Conservation (phyloP, 2,329 filamentous ascomycete genomes). For the Ophiognomonia clavigignenti-juglandacearum region DNA sequence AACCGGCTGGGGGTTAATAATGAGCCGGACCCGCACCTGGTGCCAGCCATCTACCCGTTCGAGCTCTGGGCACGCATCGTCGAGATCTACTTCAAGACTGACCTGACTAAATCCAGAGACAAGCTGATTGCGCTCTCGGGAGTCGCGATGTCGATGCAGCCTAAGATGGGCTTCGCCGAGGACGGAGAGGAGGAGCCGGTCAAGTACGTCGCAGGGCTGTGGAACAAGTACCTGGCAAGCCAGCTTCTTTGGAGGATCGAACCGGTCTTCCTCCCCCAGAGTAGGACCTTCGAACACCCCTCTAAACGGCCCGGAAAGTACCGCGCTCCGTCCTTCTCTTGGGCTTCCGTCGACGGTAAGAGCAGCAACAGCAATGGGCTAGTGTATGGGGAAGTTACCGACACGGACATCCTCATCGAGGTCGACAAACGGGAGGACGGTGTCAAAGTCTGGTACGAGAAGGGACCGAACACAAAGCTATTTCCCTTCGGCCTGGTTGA, state of each 20-base stretch:
- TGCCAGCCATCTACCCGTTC: neutral
- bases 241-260: slow-evolving; percentile 10
- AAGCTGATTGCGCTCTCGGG: slow-evolving; percentile 13
- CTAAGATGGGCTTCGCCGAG: neutral
- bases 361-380: neutral
- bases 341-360: slow-evolving; percentile 8
- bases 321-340: slow-evolving; percentile 7
- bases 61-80: slow-evolving; percentile 6
- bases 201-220: slow-evolving; percentile 2
- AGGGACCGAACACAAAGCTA: no score
- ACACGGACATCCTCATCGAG: neutral
- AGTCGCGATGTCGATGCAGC: neutral
- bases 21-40: neutral
- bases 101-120: neutral
- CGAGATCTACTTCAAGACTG: slow-evolving; percentile 1
- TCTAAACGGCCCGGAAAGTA: neutral
- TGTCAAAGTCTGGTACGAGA: neutral
- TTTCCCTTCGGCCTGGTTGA: neutral
- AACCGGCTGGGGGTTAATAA: neutral
- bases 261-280: neutral
- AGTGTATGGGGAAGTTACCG: slow-evolving; percentile 1
- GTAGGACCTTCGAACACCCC: neutral
- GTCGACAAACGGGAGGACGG: neutral
- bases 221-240: slow-evolving; percentile 1
- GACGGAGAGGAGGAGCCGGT: neutral